Percentiles rank a stretch among this genome's conserved stretches.
phyloP scores from a whole-genome alignment of 148 eudicot genomes.

The Camellia sinensis region DNA sequence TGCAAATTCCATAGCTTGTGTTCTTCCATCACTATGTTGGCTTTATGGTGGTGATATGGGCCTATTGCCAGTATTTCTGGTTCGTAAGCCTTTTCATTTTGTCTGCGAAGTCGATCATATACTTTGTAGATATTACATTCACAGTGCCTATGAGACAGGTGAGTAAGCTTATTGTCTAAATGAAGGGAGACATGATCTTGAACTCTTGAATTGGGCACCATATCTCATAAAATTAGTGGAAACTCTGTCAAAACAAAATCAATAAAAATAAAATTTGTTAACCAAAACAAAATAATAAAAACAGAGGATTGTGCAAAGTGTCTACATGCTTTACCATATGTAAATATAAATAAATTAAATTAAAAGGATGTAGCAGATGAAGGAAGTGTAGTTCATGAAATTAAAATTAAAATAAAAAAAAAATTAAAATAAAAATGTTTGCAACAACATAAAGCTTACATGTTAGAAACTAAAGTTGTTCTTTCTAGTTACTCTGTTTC shows the following conservation, averaged over 20 bases:
- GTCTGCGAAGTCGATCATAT: not conserved
- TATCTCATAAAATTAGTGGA: not conserved
- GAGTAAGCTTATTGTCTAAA: constrained; percentile 7
- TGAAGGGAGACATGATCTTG: not conserved
- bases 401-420: too few relatives aligned
- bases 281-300: too few relatives aligned
- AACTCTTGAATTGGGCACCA: not conserved
- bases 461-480: too few relatives aligned
- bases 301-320: too few relatives aligned
- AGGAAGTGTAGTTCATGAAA: too few relatives aligned
- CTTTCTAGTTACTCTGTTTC: too few relatives aligned
- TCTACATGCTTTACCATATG: too few relatives aligned
- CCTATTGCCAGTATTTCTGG: constrained; percentile 30
- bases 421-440: too few relatives aligned
- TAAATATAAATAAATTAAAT: too few relatives aligned
- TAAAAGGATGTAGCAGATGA: too few relatives aligned
- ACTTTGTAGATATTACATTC: constrained; percentile 18
- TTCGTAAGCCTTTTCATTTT: constrained; percentile 25
- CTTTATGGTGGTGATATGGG: constrained; percentile 26
- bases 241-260: not conserved
- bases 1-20: constrained; percentile 17
- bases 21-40: constrained; percentile 23
- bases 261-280: not conserved
- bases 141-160: not conserved
- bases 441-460: too few relatives aligned